phyloP scores from a whole-genome alignment of 768 basidiomycete species.

The Rhodocollybia butyracea region DNA sequence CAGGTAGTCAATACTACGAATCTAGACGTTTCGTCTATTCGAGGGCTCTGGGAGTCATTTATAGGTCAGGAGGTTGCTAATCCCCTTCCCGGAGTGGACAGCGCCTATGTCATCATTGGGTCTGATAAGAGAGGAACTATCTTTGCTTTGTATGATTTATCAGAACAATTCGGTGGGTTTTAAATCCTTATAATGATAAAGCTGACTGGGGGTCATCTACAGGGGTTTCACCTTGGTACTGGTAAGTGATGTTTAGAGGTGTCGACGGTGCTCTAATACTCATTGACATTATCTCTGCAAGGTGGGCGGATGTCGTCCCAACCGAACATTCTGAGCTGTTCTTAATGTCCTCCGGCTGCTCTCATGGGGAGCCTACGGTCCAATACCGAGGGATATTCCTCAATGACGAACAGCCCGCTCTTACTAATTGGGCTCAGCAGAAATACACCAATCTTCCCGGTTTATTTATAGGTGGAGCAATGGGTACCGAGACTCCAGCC shows the following conservation, averaged over 20 bases:
- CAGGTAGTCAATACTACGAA: slow-evolving; percentile 48
- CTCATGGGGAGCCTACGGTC: slow-evolving; percentile 63
- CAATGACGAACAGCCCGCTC: slow-evolving; percentile 73
- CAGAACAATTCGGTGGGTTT: slow-evolving; percentile 61
- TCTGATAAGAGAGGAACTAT: slow-evolving; percentile 70
- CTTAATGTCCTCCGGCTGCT: slow-evolving; percentile 40
- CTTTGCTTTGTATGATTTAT: slow-evolving; percentile 63
- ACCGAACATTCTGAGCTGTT: slow-evolving; percentile 47
- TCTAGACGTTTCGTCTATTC: slow-evolving; percentile 52
- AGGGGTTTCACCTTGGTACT: slow-evolving; percentile 73
- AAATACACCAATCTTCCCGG: slow-evolving; percentile 69
- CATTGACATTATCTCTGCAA: slow-evolving; percentile 16
- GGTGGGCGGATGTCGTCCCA: slow-evolving; percentile 79
- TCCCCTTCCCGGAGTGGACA: slow-evolving; percentile 53
- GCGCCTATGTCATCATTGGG: slow-evolving; percentile 67
- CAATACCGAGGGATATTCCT: slow-evolving; percentile 72
- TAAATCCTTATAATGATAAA: background rate
- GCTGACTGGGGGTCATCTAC: background rate
- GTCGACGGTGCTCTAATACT: background rate
- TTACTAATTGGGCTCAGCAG: slow-evolving; percentile 69
- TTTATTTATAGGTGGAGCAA: too few relatives aligned
- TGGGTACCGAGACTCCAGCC: slow-evolving; percentile 52
- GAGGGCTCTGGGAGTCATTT: slow-evolving; percentile 69
- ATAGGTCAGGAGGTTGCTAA: slow-evolving; percentile 48
- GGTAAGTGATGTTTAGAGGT: slow-evolving; percentile 30